Evolutionary conservation across 768 basidiomycete genomes (phyloP).

Genomic region (Collybiopsis confluens): DNA sequence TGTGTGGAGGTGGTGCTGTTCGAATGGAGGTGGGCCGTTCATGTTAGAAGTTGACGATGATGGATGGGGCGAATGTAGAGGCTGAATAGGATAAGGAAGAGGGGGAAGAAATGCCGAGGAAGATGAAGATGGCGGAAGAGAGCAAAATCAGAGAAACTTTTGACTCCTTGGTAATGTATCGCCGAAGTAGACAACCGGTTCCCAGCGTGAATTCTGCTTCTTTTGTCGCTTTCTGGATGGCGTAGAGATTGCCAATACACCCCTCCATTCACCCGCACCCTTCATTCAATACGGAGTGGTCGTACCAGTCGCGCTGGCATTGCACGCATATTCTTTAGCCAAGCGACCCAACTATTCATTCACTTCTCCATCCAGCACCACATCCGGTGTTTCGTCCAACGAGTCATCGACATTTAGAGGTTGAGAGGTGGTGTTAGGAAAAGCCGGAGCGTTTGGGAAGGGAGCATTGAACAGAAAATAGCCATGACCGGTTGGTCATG

Average conservation of each 20-base stretch:
- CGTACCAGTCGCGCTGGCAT: constrained; percentile 37
- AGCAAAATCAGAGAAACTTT: constrained; percentile 15
- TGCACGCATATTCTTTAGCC: constrained; percentile 15
- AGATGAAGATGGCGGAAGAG: too few relatives aligned
- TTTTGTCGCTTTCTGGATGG: not conserved
- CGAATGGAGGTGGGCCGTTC: constrained; percentile 30
- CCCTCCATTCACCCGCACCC: constrained; percentile 61
- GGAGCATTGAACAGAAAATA: too few relatives aligned
- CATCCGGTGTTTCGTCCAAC: constrained; percentile 25
- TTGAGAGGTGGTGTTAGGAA: too few relatives aligned
- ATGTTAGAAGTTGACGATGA: too few relatives aligned
- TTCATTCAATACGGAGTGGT: constrained; percentile 37
- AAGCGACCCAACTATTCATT: constrained; percentile 38
- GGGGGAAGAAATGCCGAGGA: constrained; percentile 22
- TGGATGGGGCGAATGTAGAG: constrained; percentile 23
- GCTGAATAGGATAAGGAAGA: too few relatives aligned
- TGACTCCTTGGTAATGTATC: not conserved
- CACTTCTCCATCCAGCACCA: constrained; percentile 47
- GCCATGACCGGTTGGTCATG: too few relatives aligned
- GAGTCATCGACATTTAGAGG: not conserved
- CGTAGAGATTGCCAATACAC: constrained; percentile 50
- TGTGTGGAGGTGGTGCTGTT: constrained; percentile 52
- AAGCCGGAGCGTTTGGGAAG: too few relatives aligned
- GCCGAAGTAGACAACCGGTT: not conserved
- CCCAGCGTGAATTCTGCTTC: not conserved